Evolutionary conservation across 768 basidiomycete species (phyloP).

Genomic region (Pulveroboletus sp.): DNA sequence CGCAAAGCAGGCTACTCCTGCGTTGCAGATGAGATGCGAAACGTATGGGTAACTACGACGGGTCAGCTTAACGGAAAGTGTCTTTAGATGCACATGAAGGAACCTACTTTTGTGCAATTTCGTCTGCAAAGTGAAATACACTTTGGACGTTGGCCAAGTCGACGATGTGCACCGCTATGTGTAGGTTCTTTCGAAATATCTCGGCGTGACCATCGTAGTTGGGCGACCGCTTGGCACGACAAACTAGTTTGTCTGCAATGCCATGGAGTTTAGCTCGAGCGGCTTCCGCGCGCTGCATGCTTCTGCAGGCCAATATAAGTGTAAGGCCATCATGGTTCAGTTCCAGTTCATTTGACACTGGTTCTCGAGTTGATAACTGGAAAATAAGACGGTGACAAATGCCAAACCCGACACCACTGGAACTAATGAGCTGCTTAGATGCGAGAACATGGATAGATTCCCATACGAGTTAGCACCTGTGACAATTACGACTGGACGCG

Average conservation of each 20-base stretch:
- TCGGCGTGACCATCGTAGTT: conserved; percentile 51
- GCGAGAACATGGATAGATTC: background rate
- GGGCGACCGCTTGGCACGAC: conserved; percentile 28
- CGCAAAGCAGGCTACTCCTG: conserved; percentile 60
- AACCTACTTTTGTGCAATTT: conserved; percentile 50
- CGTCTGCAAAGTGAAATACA: conserved; percentile 57
- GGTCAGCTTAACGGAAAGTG: background rate
- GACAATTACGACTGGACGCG: conserved; percentile 52
- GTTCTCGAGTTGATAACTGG: conserved; percentile 55
- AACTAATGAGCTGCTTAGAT: conserved; percentile 30
- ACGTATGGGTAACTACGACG: conserved; percentile 65
- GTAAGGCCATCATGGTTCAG: conserved; percentile 52
- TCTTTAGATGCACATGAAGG: background rate
- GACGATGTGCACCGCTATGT: conserved; percentile 55
- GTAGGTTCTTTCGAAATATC: conserved; percentile 53
- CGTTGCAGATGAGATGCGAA: conserved; percentile 78
- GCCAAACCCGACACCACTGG: conserved; percentile 78
- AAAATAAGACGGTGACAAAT: conserved; percentile 74
- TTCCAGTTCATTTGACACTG: conserved; percentile 12
- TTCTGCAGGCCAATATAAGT: conserved; percentile 79
- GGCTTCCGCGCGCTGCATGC: conserved; percentile 52
- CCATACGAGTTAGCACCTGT: conserved; percentile 68
- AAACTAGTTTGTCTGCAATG: conserved; percentile 53
- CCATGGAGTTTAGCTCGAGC: conserved; percentile 52
- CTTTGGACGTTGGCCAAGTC: conserved; percentile 61